Conservation (phyloP, 257 asterid genomes). For the Jasminum sambac region DNA sequence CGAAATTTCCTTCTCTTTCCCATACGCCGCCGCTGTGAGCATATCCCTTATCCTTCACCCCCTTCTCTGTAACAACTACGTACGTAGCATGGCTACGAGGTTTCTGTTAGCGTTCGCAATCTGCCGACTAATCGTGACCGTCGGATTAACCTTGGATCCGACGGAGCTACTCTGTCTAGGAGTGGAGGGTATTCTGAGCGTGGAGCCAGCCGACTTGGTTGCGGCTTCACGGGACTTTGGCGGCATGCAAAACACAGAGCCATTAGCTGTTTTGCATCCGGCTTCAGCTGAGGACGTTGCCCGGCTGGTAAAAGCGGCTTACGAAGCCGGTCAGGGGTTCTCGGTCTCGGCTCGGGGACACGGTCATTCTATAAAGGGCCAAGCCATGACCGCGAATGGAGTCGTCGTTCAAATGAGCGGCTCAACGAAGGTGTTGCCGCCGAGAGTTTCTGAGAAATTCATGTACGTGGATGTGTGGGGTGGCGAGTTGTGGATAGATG, state of each 20-base stretch:
- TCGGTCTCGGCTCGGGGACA: conserved; percentile 75
- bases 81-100: conserved; percentile 41
- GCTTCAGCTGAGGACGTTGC: conserved; percentile 58
- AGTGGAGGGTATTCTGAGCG: conserved; percentile 49
- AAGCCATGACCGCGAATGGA: conserved; percentile 56
- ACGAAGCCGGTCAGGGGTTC: conserved; percentile 55
- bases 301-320: conserved; percentile 50
- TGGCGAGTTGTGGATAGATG: conserved; percentile 81
- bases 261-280: conserved; percentile 64
- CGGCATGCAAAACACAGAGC: conserved; percentile 40
- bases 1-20: conserved; percentile 33
- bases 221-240: conserved; percentile 64
- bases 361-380: conserved; percentile 86
- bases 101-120: conserved; percentile 52
- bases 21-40: conserved; percentile 15
- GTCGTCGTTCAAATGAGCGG: conserved; percentile 65
- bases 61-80: neutral
- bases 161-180: conserved; percentile 40
- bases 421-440: conserved; percentile 16
- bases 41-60: conserved; percentile 13
- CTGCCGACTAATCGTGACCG: conserved; percentile 58
- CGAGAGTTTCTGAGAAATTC: conserved; percentile 45
- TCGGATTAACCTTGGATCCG: conserved; percentile 62
- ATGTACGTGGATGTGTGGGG: conserved; percentile 85
- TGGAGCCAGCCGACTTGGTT: conserved; percentile 44